Conservation (phyloP, 2,329 filamentous ascomycete genomes). For the Fusarium stilboides region DNA sequence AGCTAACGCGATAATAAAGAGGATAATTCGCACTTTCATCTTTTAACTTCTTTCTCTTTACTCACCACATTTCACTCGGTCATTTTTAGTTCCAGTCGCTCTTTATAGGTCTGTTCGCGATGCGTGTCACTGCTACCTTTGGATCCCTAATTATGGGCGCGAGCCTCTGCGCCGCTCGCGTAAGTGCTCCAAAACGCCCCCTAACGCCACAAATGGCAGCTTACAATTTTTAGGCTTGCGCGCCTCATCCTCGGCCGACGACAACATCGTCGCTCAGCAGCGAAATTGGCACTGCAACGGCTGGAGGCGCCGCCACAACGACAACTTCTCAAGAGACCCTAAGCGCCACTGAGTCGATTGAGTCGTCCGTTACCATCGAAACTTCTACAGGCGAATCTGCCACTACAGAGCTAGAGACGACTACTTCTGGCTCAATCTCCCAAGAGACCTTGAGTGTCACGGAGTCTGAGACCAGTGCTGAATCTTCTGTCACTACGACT, state of each 20-base stretch:
- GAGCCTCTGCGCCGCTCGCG: constrained; percentile 11
- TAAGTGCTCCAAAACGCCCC: background rate
- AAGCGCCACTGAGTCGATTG: background rate
- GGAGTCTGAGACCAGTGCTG: background rate
- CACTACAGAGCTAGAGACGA: background rate
- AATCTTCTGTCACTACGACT: background rate
- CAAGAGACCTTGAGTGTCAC: background rate
- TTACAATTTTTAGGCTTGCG: constrained; percentile 13
- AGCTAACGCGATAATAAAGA: too few species aligned
- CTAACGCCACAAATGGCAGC: background rate
- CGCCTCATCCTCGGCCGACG: background rate
- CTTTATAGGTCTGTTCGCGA: background rate
- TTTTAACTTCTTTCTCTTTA: too few species aligned
- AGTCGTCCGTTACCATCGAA: background rate
- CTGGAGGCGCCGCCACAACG: too few species aligned
- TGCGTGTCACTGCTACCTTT: background rate
- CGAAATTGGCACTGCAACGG: too few species aligned
- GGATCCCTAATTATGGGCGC: background rate
- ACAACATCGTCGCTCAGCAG: background rate
- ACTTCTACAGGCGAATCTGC: background rate
- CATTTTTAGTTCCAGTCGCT: too few species aligned
- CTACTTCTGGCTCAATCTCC: background rate
- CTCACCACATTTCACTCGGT: too few species aligned
- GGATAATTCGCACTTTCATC: too few species aligned
- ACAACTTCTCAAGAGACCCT: too few species aligned